phyloP scores from a whole-genome alignment of 352 stramenopile species.

The Chrysophaeum taylorii region DNA sequence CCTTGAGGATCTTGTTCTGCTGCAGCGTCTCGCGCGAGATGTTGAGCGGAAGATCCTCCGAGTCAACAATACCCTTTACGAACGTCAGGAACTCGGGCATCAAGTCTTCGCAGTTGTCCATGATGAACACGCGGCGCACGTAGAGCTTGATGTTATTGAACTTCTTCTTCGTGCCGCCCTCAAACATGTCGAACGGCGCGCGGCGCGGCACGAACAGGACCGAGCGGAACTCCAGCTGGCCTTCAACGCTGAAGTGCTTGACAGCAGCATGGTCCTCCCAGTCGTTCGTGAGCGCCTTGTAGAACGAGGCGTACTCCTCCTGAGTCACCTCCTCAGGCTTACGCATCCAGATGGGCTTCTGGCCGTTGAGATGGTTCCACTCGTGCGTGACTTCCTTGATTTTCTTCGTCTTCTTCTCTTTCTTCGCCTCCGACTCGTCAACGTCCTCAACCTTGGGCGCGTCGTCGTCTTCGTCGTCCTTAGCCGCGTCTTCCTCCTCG shows the following conservation, averaged over 20 bases:
- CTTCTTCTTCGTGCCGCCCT: conserved; percentile 97
- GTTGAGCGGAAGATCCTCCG: conserved; percentile 97
- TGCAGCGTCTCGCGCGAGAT: conserved; percentile 99
- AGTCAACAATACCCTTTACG: conserved; percentile 99
- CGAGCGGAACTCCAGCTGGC: conserved; percentile 97
- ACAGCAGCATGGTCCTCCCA: conserved; percentile 94
- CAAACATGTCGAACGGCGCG: conserved; percentile 99
- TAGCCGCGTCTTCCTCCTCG: conserved; percentile 80
- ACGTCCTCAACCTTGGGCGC: conserved; percentile 59
- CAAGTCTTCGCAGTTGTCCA: conserved; percentile 99
- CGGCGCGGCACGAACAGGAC: conserved; percentile 96
- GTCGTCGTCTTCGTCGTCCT: conserved; percentile 89
- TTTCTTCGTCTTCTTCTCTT: conserved; percentile 69
- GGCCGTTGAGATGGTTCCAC: conserved; percentile 98
- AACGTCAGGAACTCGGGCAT: conserved; percentile 99
- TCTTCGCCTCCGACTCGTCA: conserved; percentile 20
- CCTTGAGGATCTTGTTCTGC: conserved; percentile 99
- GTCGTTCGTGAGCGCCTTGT: conserved; percentile 99
- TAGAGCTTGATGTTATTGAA: conserved; percentile 99
- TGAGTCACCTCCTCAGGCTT: conserved; percentile 97
- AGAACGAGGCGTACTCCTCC: conserved; percentile 98
- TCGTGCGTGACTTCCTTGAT: conserved; percentile 94
- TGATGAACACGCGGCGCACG: conserved; percentile 99
- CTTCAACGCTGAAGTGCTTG: conserved; percentile 99
- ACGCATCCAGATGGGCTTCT: conserved; percentile 99